These are phyloP conservation scores for Hymenoscyphus fraxineus DNA, from an alignment of 2,329 filamentous ascomycete genomes.

Conservation along the genomic window DNA sequence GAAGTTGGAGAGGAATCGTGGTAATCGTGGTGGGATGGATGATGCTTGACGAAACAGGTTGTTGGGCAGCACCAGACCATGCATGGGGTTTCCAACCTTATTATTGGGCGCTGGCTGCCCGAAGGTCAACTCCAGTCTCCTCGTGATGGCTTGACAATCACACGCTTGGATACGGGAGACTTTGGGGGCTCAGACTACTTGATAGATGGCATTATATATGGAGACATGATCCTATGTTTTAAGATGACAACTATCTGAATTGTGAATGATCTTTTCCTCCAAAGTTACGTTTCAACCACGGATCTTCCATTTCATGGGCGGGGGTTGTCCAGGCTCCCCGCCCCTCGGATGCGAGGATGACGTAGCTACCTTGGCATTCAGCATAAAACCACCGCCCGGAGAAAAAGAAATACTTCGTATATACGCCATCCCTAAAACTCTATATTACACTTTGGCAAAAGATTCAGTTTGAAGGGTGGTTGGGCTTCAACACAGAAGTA, in stretches of 20 bases:
- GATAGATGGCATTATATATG: not conserved
- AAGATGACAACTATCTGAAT: not conserved
- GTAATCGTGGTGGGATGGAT: constrained; percentile 9
- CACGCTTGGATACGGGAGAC: not conserved
- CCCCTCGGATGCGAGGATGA: not conserved
- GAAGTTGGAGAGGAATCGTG: constrained; percentile 14
- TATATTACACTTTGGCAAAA: not conserved
- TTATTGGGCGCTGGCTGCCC: constrained; percentile 16
- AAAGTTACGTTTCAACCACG: not conserved
- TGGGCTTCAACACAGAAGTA: not conserved
- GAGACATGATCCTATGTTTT: not conserved
- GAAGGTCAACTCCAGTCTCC: not conserved
- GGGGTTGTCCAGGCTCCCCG: not conserved
- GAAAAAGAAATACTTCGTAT: not conserved
- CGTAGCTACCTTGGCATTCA: not conserved
- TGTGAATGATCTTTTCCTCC: not conserved
- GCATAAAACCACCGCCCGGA: not conserved
- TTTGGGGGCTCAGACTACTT: not conserved
- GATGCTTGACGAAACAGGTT: constrained; percentile 18
- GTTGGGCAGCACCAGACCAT: constrained; percentile 6
- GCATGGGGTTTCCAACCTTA: not conserved
- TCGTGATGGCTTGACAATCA: constrained; percentile 7
- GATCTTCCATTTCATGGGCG: not conserved
- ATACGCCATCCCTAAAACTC: not conserved
- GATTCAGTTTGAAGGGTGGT: not conserved